These are phyloP conservation scores for Eucalyptus tenuipes DNA, from an alignment of 345 rosid species.

Conservation along the genomic window DNA sequence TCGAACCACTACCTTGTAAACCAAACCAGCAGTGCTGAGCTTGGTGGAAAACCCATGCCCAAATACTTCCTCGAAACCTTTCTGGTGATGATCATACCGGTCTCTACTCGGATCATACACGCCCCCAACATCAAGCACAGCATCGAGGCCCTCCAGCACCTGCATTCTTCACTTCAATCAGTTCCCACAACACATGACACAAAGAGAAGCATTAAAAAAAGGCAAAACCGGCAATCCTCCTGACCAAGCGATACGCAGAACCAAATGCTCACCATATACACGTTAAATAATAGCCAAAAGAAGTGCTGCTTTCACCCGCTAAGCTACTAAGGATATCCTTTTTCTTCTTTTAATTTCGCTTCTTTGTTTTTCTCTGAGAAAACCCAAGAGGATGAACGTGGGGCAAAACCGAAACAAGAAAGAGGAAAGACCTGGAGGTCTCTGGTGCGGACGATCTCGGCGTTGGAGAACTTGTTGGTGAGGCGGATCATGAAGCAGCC, in stretches of 20 bases:
- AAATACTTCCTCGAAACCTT: conserved; percentile 78
- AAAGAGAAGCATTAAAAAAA: background rate
- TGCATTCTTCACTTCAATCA: background rate
- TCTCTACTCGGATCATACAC: conserved; percentile 66
- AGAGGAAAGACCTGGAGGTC: conserved; percentile 49
- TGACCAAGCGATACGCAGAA: background rate
- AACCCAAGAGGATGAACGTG: background rate
- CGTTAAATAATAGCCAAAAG: background rate
- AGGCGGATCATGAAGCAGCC: conserved; percentile 99
- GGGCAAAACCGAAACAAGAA: background rate
- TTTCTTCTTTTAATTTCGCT: background rate
- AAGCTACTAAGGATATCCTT: background rate
- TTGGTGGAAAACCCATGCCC: conserved; percentile 80
- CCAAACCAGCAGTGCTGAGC: conserved; percentile 92
- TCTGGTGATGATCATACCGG: conserved; percentile 88
- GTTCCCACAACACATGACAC: background rate
- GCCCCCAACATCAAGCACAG: conserved; percentile 93
- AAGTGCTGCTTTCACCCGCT: background rate
- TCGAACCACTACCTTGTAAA: conserved; percentile 54
- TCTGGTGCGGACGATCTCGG: conserved; percentile 71
- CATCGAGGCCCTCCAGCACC: conserved; percentile 24
- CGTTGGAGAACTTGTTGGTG: conserved; percentile 54
- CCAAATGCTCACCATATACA: background rate
- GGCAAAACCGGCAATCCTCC: background rate
- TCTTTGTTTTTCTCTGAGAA: background rate